phyloP scores from a whole-genome alignment of 306 rosid genomes.

The Elaeagnus macrophylla region DNA sequence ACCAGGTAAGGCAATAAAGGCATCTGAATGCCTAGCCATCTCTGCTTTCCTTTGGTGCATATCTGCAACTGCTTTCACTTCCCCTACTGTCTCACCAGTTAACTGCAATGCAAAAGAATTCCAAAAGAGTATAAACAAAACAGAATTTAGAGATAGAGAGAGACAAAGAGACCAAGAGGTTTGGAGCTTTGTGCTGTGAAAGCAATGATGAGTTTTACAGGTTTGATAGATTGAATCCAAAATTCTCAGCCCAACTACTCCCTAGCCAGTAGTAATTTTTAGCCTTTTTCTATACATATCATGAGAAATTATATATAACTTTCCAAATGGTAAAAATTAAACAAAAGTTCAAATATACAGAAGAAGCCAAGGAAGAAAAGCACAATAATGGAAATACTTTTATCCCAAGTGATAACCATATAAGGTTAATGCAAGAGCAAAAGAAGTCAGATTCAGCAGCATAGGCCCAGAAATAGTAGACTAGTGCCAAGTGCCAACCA shows the following conservation, averaged over 20 bases:
- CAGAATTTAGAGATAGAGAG: slow-evolving; percentile 14
- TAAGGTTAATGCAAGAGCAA: slow-evolving; percentile 10
- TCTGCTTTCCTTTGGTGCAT: slow-evolving; percentile 99
- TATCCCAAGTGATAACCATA: slow-evolving; percentile 8
- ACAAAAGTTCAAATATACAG: slow-evolving; percentile 15
- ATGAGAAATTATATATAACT: slow-evolving; percentile 11
- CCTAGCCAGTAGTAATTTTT: slow-evolving; percentile 14
- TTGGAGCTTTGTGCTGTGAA: slow-evolving; percentile 30
- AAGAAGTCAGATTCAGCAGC: slow-evolving; percentile 10
- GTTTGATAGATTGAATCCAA: slow-evolving; percentile 21
- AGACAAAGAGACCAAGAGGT: slow-evolving; percentile 13
- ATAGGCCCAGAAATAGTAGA: slow-evolving; percentile 12
- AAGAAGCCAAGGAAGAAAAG: slow-evolving; percentile 36
- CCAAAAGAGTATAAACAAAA: slow-evolving; percentile 20
- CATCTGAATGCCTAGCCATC: slow-evolving; percentile 98
- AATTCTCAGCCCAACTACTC: slow-evolving; percentile 16
- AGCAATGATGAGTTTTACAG: slow-evolving; percentile 48
- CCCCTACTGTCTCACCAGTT: slow-evolving; percentile 98
- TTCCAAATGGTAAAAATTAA: slow-evolving; percentile 7
- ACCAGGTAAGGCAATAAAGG: slow-evolving; percentile 99
- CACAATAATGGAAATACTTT: slow-evolving; percentile 12
- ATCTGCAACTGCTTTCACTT: slow-evolving; percentile 94
- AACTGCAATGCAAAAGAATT: slow-evolving; percentile 60
- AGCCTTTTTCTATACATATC: too few species aligned
- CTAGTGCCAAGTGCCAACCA: slow-evolving; percentile 18